Percentiles rank a stretch among this genome's conserved stretches.
Evolutionary conservation across 805 yeast species (phyloP).

Genomic region (Metschnikowia aberdeeniae): DNA sequence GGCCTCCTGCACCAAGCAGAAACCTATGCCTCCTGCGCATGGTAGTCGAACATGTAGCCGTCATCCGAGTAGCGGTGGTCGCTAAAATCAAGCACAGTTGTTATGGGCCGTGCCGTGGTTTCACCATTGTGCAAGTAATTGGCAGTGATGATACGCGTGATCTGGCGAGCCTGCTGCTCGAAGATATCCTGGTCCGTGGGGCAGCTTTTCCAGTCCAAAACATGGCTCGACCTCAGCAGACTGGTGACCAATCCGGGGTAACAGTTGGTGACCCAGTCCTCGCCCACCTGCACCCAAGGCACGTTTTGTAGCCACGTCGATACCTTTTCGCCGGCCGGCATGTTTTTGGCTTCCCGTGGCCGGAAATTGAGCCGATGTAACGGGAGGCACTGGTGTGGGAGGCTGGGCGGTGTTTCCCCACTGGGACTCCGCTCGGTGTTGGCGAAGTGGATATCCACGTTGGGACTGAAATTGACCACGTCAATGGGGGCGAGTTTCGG

Average conservation of each 20-base stretch:
- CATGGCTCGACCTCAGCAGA: conserved; percentile 20
- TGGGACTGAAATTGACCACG: too few relatives aligned
- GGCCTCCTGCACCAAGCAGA: too few relatives aligned
- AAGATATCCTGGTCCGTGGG: conserved; percentile 43
- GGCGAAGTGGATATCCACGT: too few relatives aligned
- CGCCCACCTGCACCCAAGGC: conserved; percentile 41
- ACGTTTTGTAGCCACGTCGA: conserved; percentile 57
- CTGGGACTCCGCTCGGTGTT: too few relatives aligned
- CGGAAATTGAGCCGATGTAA: conserved; percentile 35
- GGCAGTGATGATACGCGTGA: conserved; percentile 34
- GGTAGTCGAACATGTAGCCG: conserved; percentile 13
- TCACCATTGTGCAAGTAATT: conserved; percentile 16
- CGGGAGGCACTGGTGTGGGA: too few relatives aligned
- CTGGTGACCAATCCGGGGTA: conserved; percentile 40
- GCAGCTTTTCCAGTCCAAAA: conserved; percentile 11
- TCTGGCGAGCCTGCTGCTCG: conserved; percentile 50
- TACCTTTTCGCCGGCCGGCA: conserved; percentile 66
- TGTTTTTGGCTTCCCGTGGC: conserved; percentile 59
- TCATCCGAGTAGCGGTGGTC: conserved; percentile 12
- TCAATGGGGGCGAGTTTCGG: too few relatives aligned
- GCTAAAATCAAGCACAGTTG: conserved; percentile 11
- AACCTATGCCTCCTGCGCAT: not conserved
- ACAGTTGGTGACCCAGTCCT: conserved; percentile 37
- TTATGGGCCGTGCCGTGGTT: conserved; percentile 14
- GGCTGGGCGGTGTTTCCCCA: too few relatives aligned